Conservation (phyloP, 2,329 filamentous ascomycete genomes). For the Zymoseptoria passerinii region DNA sequence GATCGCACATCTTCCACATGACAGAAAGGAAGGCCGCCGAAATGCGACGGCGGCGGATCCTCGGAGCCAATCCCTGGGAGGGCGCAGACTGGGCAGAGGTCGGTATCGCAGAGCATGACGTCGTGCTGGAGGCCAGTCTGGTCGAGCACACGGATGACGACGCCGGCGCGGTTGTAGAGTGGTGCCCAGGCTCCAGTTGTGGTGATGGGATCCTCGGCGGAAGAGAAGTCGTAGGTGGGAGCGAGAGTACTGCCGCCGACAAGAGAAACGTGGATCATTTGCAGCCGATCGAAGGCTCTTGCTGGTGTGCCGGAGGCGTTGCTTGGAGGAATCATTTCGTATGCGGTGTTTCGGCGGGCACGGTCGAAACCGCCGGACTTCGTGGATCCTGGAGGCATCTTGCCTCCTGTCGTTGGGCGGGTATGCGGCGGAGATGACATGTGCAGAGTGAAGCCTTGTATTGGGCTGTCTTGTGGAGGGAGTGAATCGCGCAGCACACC, state of each 20-base stretch:
- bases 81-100: not conserved
- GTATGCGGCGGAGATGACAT: not conserved
- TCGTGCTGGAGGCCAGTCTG: not conserved
- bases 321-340: not conserved
- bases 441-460: not conserved
- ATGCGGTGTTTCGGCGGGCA: not conserved
- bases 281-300: not conserved
- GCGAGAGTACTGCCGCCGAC: not conserved
- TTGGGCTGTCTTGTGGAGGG: too few relatives aligned
- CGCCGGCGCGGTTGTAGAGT: not conserved
- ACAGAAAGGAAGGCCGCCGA: not conserved
- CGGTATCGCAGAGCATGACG: not conserved
- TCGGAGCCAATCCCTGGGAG: not conserved
- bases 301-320: too few relatives aligned
- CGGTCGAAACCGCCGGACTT: not conserved
- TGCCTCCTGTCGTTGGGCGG: not conserved
- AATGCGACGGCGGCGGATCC: not conserved
- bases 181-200: not conserved
- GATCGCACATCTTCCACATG: not conserved
- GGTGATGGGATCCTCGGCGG: not conserved
- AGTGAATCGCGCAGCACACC: too few relatives aligned
- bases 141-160: not conserved
- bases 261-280: not conserved
- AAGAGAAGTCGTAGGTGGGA: not conserved
- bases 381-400: not conserved